Percentiles rank a stretch among this genome's conserved stretches.
Conservation (phyloP, 2,329 filamentous ascomycete species). For the Sporothrix curviconia region DNA sequence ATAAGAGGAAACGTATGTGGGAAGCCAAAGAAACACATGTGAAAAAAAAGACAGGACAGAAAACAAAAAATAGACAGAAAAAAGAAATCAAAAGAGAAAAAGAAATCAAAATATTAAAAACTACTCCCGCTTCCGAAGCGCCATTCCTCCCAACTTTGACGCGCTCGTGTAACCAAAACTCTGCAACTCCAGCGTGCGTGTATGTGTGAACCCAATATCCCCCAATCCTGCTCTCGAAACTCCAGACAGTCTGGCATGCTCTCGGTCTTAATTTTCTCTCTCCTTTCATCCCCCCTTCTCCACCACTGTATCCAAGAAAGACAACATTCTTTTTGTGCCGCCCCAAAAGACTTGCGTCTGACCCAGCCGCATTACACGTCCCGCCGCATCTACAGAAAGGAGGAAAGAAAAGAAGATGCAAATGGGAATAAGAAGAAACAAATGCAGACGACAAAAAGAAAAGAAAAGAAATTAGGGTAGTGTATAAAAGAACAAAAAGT, state of each 20-base stretch:
- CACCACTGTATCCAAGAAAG: not conserved
- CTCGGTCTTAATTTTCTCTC: not conserved
- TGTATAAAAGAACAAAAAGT: not conserved
- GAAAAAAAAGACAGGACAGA: not conserved
- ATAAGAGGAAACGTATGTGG: not conserved
- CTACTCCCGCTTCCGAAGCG: slow-evolving; percentile 6
- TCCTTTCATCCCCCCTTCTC: not conserved
- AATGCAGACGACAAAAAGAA: not conserved
- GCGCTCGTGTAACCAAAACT: not conserved
- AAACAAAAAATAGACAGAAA: slow-evolving; percentile 2
- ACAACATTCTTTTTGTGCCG: not conserved
- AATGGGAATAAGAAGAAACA: not conserved
- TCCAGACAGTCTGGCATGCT: too few species aligned
- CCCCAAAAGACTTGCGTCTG: slow-evolving; percentile 5
- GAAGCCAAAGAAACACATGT: not conserved
- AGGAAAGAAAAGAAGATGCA: not conserved
- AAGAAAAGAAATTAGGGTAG: not conserved
- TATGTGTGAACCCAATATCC: too few species aligned
- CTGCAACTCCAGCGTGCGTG: not conserved
- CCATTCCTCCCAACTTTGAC: not conserved
- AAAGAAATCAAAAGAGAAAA: not conserved
- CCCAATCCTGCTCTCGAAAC: too few species aligned
- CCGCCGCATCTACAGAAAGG: not conserved
- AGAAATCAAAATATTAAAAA: slow-evolving; percentile 7
- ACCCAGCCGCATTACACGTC: not conserved